These are phyloP conservation scores for Leptodermis oblonga DNA, from an alignment of 257 asterid genomes.

Conservation along the genomic window DNA sequence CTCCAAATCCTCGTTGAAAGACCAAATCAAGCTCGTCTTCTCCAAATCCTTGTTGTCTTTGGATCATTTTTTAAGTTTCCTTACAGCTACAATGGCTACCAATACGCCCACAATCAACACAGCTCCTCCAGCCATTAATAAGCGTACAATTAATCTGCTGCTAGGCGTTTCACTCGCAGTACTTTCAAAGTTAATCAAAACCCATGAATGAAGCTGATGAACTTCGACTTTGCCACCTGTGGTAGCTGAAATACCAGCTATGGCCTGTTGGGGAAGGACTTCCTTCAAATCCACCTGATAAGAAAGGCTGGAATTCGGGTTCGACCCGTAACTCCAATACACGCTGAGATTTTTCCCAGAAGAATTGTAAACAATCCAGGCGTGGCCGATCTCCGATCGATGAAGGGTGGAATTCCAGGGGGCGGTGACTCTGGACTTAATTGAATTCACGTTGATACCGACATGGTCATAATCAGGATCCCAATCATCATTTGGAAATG, in stretches of 20 bases:
- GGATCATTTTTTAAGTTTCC: slow-evolving; percentile 10
- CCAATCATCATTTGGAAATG: slow-evolving; percentile 25
- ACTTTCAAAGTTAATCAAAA: slow-evolving; percentile 7
- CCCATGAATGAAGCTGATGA: slow-evolving; percentile 26
- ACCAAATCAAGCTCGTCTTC: slow-evolving; percentile 13
- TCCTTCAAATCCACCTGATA: slow-evolving; percentile 21
- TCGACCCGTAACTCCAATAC: slow-evolving; percentile 23
- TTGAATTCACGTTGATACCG: slow-evolving; percentile 32
- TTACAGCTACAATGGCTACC: neutral
- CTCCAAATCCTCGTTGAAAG: slow-evolving; percentile 35
- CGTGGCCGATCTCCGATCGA: slow-evolving; percentile 19
- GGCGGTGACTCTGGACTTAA: slow-evolving; percentile 13
- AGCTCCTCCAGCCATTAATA: slow-evolving; percentile 12
- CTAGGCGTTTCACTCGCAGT: slow-evolving; percentile 23
- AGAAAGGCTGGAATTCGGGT: slow-evolving; percentile 26
- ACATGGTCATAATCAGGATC: slow-evolving; percentile 34
- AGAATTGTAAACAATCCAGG: slow-evolving; percentile 30
- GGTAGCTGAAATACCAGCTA: slow-evolving; percentile 35
- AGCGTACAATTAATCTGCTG: slow-evolving; percentile 18
- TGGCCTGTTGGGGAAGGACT: slow-evolving; percentile 29
- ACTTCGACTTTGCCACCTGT: slow-evolving; percentile 21
- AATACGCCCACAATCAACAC: slow-evolving; percentile 14
- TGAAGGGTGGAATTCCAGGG: slow-evolving; percentile 33
- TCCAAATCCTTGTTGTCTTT: slow-evolving; percentile 15
- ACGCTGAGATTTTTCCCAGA: slow-evolving; percentile 27